Evolutionary conservation across 2,329 filamentous ascomycete species (phyloP), one percentile per base, ranked within the genome.

Genomic region (Apiospora koreana): DNA sequence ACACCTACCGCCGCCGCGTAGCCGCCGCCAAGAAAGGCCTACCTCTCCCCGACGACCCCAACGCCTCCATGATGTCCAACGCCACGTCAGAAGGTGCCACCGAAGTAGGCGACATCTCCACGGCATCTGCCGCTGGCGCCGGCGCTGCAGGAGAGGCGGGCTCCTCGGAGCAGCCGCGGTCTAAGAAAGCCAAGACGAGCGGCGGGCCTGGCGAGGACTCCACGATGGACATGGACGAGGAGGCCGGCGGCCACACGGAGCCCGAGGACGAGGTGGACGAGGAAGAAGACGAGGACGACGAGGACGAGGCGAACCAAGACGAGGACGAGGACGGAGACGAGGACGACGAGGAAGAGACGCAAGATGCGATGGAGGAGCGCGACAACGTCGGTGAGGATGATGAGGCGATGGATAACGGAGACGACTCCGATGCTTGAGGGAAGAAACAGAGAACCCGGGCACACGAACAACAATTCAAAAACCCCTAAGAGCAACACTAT

Each of bases 1-100:
- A 91, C 74, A 89, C 87, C 21, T 93, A 94, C 81, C 88, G 91
- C 68, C 88, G 90, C 75, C 92, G 91, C 76, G 88, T 91, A 23
- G 89, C 90, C 45, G 91, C 89, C 68, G 88, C 90, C 68, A 93
- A 92, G 80, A 82, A 81, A 68, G 80, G 77, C 18, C 77, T 75
- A 54, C 68, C 76, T 18, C 69, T 72, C 35, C 75, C 76, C 2
- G 77, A 68, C 21, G 80, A 82, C 70, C 79, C 80, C 6, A 78
- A 82, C 71, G 74, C 77, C 31, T 76, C 78, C 1, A 78, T 80
- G 21, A 73, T 80, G 67, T 77, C 74, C 67, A 71, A 68, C 62
- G 74, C 72, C 43, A 72, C 69, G 41, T 74, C 70, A 65, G 70
- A 43, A 38, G 71, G 70, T n/a, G 73, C 65, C 50, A 70, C 71